Evolutionary conservation across 2,329 filamentous ascomycete species (phyloP).

Genomic region (Aureobasidium mangrovei): DNA sequence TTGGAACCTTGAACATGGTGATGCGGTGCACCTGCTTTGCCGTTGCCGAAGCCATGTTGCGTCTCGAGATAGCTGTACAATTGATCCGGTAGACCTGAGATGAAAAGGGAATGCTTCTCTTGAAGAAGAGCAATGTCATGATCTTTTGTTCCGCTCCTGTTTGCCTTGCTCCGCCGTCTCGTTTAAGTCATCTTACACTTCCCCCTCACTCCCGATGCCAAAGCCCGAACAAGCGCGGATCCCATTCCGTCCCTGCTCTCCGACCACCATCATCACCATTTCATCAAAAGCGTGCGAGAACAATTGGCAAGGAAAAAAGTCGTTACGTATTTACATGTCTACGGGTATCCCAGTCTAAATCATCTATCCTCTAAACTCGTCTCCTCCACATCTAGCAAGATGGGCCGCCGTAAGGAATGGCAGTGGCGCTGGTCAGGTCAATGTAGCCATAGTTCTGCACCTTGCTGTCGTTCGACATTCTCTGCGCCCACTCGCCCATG

Average conservation of each 20-base stretch:
- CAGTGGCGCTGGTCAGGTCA: constrained; percentile 32
- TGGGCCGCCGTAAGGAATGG: constrained; percentile 31
- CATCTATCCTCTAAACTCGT: neutral
- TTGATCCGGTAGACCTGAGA: neutral
- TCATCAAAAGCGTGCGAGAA: neutral
- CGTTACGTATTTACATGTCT: constrained; percentile 5
- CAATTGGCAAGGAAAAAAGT: neutral
- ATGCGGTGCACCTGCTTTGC: constrained; percentile 35
- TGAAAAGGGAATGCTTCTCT: neutral
- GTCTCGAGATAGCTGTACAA: neutral
- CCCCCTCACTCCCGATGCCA: neutral
- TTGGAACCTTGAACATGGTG: constrained; percentile 46
- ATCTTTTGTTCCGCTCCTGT: neutral
- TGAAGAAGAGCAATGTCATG: neutral
- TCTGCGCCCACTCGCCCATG: constrained; percentile 36
- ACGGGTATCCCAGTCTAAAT: constrained; percentile 1
- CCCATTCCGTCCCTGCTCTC: neutral
- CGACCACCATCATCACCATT: neutral
- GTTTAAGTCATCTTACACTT: neutral
- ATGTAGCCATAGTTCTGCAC: constrained; percentile 37
- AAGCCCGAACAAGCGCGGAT: neutral
- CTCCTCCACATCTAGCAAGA: neutral
- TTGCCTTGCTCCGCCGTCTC: neutral
- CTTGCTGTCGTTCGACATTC: constrained; percentile 32
- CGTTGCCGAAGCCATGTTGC: constrained; percentile 4